Percentiles rank a stretch among this genome's conserved stretches.
Evolutionary conservation across 768 basidiomycete species (phyloP).

Genomic region (Artomyces pyxidatus): DNA sequence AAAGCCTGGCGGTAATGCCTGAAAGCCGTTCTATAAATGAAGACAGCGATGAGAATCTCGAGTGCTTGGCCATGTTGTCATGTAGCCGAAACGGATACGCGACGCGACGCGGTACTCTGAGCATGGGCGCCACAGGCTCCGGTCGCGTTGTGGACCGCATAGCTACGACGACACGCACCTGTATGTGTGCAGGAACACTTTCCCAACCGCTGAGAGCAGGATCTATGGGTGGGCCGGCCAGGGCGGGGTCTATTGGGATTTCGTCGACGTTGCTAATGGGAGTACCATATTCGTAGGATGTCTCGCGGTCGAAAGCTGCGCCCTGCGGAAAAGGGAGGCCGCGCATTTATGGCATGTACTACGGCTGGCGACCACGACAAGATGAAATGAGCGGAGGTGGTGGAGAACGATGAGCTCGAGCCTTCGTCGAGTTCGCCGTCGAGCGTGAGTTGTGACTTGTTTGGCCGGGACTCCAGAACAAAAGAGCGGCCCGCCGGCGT

Average conservation of each 20-base stretch:
- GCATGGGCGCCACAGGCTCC: conserved; percentile 19
- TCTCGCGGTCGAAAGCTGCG: conserved; percentile 43
- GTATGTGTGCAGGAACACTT: conserved; percentile 14
- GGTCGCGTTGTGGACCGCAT: conserved; percentile 16
- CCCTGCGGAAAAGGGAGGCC: conserved; percentile 49
- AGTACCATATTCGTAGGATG: conserved; percentile 51
- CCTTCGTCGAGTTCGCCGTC: conserved; percentile 15
- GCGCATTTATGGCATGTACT: conserved; percentile 35
- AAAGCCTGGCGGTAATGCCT: conserved; percentile 12
- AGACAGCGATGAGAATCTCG: conserved; percentile 6
- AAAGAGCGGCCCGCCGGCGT: neutral
- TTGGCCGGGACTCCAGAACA: conserved; percentile 10
- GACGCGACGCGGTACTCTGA: conserved; percentile 62
- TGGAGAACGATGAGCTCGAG: conserved; percentile 8
- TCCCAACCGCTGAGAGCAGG: conserved; percentile 35
- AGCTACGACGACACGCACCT: conserved; percentile 29
- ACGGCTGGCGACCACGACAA: conserved; percentile 1
- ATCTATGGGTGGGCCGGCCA: conserved; percentile 45
- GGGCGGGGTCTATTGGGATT: conserved; percentile 79
- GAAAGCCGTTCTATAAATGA: conserved; percentile 7
- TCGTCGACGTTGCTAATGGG: conserved; percentile 45
- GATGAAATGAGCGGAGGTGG: neutral
- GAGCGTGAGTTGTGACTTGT: conserved; percentile 16
- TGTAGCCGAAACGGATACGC: conserved; percentile 25
- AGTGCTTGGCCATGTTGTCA: conserved; percentile 3